Evolutionary conservation across 225 moss, liverwort and hornwort genomes (phyloP), one percentile per base, ranked within the genome.

Genomic region (Climacium dendroides): DNA sequence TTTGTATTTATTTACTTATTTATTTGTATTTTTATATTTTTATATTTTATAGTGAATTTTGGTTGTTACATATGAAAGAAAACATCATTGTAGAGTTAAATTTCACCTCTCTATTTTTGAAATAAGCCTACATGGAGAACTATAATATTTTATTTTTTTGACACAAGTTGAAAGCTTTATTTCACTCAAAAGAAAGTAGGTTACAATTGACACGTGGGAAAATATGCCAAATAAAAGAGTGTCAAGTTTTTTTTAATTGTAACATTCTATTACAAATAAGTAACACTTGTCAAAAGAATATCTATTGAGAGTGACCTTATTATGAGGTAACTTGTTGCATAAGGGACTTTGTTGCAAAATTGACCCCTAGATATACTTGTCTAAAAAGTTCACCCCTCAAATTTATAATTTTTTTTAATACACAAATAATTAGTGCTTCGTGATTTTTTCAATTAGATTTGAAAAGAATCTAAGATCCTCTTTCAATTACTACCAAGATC

Each of bases 191-290:
- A 15, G 8, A 70, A 70, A 9, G 26, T 41, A 5, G 9, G 3
- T 41, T 69, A 23, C 4, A 67, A 24, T 4, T 8, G 25, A 24
- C 1, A 8, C 3, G 14, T 0, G 5, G 0, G 0, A 2, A 69
- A 69, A 25, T 0, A 15, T 41, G 15, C 24, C 15, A 41, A 41
- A 41, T 9, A 8, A 25, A 25, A 41, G 26, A 70, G 2, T 41
- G 1, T 15, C 3, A 15, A 25, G 9, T 12, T 13, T 43, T 70
- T 25, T 70, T 26, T 1, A 70, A 70, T 15, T 9, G 5, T 9
- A 41, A 9, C 3, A 70, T 26, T 70, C 3, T 0, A 41, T 26
- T 9, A 9, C 14, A 9, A 70, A 15, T 41, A 30, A 11, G 4
- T 45, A 3, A 73, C 7, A 73, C 10, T 18, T 73, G 45, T 74